These are phyloP conservation scores for Inga leiocalycina DNA, from an alignment of 306 rosid genomes.

Conservation along the genomic window DNA sequence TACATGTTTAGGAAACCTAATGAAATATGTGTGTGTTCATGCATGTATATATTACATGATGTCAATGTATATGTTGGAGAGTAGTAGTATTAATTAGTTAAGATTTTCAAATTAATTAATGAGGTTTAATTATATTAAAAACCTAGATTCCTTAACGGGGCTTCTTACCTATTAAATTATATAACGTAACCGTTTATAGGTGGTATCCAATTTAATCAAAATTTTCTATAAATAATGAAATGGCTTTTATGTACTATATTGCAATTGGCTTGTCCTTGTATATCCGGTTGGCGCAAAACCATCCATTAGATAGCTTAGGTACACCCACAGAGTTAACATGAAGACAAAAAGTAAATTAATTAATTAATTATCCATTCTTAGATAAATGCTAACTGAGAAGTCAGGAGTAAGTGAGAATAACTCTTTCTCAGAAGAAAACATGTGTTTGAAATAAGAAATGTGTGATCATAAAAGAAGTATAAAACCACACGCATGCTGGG, in stretches of 20 bases:
- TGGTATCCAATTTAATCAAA: constrained; percentile 20
- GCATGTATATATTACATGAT: neutral
- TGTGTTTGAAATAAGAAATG: neutral
- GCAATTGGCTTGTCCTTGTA: constrained; percentile 20
- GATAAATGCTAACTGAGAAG: neutral
- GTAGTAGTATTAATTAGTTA: neutral
- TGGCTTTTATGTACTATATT: neutral
- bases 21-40: neutral
- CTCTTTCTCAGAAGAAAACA: neutral
- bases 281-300: constrained; percentile 26
- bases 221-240: neutral
- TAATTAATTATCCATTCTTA: neutral
- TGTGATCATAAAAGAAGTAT: neutral
- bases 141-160: constrained; percentile 32
- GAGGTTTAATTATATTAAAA: constrained; percentile 23
- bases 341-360: neutral
- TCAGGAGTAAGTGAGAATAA: neutral
- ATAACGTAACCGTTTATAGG: constrained; percentile 25
- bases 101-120: constrained; percentile 3
- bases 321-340: neutral
- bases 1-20: neutral
- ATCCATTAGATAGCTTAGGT: neutral
- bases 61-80: too few species aligned
- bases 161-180: constrained; percentile 42
- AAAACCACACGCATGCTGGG: constrained; percentile 36